Evolutionary conservation across 352 stramenopile species (phyloP).

Genomic region (Globisporangium iwayamae): DNA sequence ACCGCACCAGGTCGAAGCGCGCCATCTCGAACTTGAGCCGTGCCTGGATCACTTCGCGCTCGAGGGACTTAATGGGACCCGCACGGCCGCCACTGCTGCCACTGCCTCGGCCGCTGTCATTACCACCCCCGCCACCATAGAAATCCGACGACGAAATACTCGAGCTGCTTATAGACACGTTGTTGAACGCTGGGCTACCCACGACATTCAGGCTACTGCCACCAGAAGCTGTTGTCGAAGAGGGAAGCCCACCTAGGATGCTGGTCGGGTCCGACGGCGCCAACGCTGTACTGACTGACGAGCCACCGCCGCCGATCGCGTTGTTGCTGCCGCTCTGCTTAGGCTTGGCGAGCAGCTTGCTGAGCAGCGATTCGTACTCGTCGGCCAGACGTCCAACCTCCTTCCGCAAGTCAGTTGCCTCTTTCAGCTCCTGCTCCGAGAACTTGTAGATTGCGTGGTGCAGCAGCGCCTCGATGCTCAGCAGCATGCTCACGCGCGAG

Average conservation of each 20-base stretch:
- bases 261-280: slow-evolving; percentile 14
- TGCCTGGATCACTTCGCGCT: slow-evolving; percentile 61
- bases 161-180: slow-evolving; percentile 1
- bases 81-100: neutral
- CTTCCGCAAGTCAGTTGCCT: slow-evolving; percentile 62
- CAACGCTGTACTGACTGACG: slow-evolving; percentile 8
- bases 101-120: neutral
- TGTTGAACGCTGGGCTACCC: slow-evolving; percentile 15
- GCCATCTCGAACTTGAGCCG: slow-evolving; percentile 75
- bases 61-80: slow-evolving; percentile 32
- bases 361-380: slow-evolving; percentile 78
- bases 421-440: slow-evolving; percentile 70
- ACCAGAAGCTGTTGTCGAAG: neutral
- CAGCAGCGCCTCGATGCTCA: slow-evolving; percentile 77
- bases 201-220: neutral
- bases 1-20: slow-evolving; percentile 81
- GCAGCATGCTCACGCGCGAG: slow-evolving; percentile 78
- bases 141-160: slow-evolving; percentile 12
- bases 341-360: slow-evolving; percentile 76
- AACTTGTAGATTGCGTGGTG: slow-evolving; percentile 65
- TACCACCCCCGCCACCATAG: neutral
- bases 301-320: slow-evolving; percentile 1
- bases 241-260: slow-evolving; percentile 12
- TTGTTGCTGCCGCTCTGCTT: slow-evolving; percentile 38
- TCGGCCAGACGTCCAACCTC: slow-evolving; percentile 65